Evolutionary conservation across 2,329 filamentous ascomycete species (phyloP), one percentile per base, ranked within the genome.

Genomic region (Didymellaceae sp.): DNA sequence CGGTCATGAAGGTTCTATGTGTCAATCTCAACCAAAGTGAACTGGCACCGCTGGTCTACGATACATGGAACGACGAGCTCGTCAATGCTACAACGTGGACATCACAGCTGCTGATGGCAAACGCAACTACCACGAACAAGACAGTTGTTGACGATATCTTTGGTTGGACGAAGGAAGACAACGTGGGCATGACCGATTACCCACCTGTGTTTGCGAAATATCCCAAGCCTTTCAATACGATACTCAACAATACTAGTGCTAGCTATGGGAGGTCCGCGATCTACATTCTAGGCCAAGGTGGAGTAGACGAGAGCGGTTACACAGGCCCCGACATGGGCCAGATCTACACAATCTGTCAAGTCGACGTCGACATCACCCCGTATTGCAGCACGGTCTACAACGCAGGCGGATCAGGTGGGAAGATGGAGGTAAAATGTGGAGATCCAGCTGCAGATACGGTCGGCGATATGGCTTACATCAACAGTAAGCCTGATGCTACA

Each of bases 1-100:
- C 89, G 0, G 78, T 82, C 0, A 72, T 92, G 33, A 90, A 92
- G 55, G 86, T 90, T 0, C 71, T 91, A 24, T 94, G 90, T 60
- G 86, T 82, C 1, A 88, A 88, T 34, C 78, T 91, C 76, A 78
- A 78, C 0, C 48, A 68, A 14, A 62, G 77, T 0, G 87, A 90
- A 45, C 70, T 93, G 1, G 68, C 65, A 0, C 88, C 88, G 0
- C 71, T 92, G 1, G 75, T 92, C 0, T 91, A 87, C 53, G 78
- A 78, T 0, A 57, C 71, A 1, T 91, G 86, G 86, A 81, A 83
- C 0, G 46, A 78, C 5, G 57, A 63, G 2, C 6, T 5, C 1
- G 58, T 72, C 8, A 57, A 63, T 17, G 57, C 65, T n/a, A 52
- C 53, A 14, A 54, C 57, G 22, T 62, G 71, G 62, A 14, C n/a